Base-by-base conservation (phyloP, 192 early-diverging fungal genomes). In the Mortierella hygrophila region DNA sequence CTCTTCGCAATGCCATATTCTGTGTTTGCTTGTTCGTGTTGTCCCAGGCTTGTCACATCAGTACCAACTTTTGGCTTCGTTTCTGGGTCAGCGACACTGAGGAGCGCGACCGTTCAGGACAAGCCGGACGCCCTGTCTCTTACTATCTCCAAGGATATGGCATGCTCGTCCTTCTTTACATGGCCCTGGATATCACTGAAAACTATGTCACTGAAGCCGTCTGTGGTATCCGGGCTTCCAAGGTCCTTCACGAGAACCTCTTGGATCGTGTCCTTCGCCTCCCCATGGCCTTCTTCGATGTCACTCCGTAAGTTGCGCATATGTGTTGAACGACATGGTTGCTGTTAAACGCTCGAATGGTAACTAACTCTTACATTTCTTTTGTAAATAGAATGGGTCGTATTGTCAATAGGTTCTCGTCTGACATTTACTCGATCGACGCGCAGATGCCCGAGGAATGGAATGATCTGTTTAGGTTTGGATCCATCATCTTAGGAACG, bases 361-460 rank as follows among this genome's bases (percentile, higher is more conserved):
- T 91, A 38, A 90, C 92, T 9, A 94, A 94, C 94, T 68, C n/a
- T 49, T 57, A 13, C 20, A 63, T 68, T 37, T 8, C 26, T 6
- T 11, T n/a, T 29, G 9, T 20, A 90, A 60, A 93, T 26, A 96
- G 96, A 40, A 82, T 95, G 6, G 96, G 97, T 29, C 93, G 97
- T 52, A 93, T 98, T 82, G 82, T 97, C 54, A 96, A 98, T 80
- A 93, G 97, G 18, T 98, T 98, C 80, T 94, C 95, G 73, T 97
- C 96, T 80, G 97, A 98, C 84, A 93, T 94, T 76, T 90, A 95
- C 82, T 93, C 93, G 20, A 90, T 97, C 35, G 97, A 97, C 74
- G 91, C 92, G 72, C 75, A 88, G 10, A 74, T 95, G 8, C 91
- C 94, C 4, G 75, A 79, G 63, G 78, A 88, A 18, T 88, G 92